Conservation (phyloP, 129 eudicot genomes). For the Flaveria linearis region DNA sequence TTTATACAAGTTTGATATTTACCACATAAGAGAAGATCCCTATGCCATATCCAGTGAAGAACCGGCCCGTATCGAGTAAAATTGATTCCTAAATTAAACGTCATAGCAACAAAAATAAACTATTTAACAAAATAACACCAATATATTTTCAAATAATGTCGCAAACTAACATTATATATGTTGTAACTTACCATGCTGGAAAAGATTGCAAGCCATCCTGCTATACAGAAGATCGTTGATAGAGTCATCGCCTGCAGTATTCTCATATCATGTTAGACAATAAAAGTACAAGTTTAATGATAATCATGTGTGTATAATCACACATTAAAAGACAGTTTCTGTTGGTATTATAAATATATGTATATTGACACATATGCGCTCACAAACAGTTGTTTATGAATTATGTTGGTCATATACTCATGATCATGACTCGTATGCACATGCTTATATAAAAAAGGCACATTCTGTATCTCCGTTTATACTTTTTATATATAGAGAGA, state of each 20-base stretch:
- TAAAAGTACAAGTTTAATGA: slow-evolving; percentile 12
- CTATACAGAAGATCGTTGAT: slow-evolving; percentile 66
- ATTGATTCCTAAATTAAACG: slow-evolving; percentile 52
- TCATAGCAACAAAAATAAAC: slow-evolving; percentile 16
- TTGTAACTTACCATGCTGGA: slow-evolving; percentile 50
- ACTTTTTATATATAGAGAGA: too few relatives aligned
- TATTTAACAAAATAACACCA: slow-evolving; percentile 9
- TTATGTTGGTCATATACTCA: neutral
- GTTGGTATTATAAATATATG: neutral
- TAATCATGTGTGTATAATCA: slow-evolving; percentile 7
- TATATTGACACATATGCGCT: neutral
- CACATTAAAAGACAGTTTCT: slow-evolving; percentile 10
- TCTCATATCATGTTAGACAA: neutral
- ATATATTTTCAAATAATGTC: neutral
- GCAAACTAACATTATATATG: neutral
- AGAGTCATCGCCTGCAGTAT: slow-evolving; percentile 70
- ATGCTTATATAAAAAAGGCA: neutral
- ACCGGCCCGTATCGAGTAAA: slow-evolving; percentile 72
- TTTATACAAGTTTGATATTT: slow-evolving; percentile 21
- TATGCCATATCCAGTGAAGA: slow-evolving; percentile 85
- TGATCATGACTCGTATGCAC: slow-evolving; percentile 10
- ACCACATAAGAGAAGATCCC: slow-evolving; percentile 84
- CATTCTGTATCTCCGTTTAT: neutral
- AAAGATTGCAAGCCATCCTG: slow-evolving; percentile 83
- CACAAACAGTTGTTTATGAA: neutral